Evolutionary conservation across 257 asterid species (phyloP).

Genomic region (Scutellaria minor): DNA sequence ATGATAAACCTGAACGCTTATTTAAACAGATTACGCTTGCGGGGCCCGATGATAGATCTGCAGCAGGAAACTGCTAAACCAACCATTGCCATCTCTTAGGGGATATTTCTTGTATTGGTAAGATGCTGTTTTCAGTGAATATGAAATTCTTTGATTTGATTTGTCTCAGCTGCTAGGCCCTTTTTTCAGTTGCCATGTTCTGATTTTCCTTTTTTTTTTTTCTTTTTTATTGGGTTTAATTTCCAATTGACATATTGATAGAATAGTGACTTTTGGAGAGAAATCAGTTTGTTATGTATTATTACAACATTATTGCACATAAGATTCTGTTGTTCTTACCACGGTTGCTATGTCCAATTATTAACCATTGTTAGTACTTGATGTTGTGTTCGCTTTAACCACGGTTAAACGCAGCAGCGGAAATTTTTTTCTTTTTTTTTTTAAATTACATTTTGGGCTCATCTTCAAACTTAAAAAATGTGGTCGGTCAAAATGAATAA

Average conservation of each 20-base stretch:
- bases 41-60: conserved; percentile 79
- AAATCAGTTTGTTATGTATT: conserved; percentile 24
- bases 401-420: no score
- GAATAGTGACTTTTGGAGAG: conserved; percentile 24
- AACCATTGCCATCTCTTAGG: conserved; percentile 29
- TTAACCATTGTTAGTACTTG: no score
- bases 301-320: no score
- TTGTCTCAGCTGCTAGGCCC: conserved; percentile 49
- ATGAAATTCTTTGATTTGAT: conserved; percentile 36
- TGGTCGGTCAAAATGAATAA: no score
- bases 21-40: conserved; percentile 68
- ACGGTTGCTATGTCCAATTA: no score
- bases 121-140: conserved; percentile 38
- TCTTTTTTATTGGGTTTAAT: no score
- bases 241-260: no score
- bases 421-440: no score
- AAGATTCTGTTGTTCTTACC: no score
- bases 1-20: neutral
- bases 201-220: conserved; percentile 24
- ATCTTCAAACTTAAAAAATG: no score
- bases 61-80: conserved; percentile 46
- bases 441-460: no score
- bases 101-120: conserved; percentile 38
- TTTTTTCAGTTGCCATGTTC: conserved; percentile 49
- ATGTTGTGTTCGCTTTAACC: no score